These are phyloP conservation scores for Takashimella koratensis DNA, from an alignment of 1,284 basidiomycete species.

Conservation along the genomic window DNA sequence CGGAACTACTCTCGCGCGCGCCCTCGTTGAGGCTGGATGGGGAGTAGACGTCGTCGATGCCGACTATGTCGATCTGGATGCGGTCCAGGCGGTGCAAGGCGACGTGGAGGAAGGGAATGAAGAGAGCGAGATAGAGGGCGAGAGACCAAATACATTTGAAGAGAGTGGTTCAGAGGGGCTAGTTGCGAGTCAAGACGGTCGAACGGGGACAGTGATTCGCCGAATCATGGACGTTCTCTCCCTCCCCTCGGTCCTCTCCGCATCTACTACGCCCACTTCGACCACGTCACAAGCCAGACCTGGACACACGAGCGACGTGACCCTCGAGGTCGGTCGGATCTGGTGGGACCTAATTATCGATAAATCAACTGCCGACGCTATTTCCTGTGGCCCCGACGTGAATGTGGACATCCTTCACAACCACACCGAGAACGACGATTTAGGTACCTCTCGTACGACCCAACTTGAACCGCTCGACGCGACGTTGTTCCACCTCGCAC, in stretches of 20 bases:
- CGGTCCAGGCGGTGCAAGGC: not conserved
- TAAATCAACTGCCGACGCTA: conserved; percentile 46
- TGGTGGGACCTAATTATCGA: conserved; percentile 41
- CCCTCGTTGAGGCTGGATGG: conserved; percentile 2
- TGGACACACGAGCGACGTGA: too few relatives aligned
- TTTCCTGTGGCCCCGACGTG: conserved; percentile 33
- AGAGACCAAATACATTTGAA: too few relatives aligned
- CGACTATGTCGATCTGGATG: conserved; percentile 27
- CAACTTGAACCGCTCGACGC: conserved; percentile 26
- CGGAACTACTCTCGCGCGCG: conserved; percentile 13
- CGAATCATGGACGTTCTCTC: conserved; percentile 7
- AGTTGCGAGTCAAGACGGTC: not conserved
- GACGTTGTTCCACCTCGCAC: conserved; percentile 24
- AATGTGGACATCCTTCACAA: not conserved
- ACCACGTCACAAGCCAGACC: too few relatives aligned
- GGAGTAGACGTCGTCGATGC: conserved; percentile 27
- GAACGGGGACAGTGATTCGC: not conserved
- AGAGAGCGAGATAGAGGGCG: not conserved
- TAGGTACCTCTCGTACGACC: too few relatives aligned
- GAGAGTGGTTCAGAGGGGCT: too few relatives aligned
- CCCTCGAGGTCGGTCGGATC: too few relatives aligned
- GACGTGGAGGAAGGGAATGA: not conserved
- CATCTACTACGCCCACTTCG: conserved; percentile 5
- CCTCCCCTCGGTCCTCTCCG: not conserved
- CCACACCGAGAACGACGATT: not conserved